Percentiles rank a stretch among this genome's conserved stretches.
Conservation (phyloP, 73 alveolate species). For the Stentor roeselii region DNA sequence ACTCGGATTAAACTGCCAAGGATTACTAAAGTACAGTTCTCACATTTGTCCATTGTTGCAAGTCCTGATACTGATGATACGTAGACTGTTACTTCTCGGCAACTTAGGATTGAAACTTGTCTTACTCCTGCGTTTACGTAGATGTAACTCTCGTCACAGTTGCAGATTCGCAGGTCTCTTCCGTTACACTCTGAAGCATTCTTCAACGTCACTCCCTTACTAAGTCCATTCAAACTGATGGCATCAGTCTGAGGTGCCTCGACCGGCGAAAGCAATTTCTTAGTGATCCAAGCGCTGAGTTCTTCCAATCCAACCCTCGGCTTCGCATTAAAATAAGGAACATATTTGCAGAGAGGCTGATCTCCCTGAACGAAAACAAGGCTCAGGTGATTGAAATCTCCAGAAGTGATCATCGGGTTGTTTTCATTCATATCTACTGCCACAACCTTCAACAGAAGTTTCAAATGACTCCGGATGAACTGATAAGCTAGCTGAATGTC, state of each 20-base stretch:
- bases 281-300: slow-evolving; percentile 46
- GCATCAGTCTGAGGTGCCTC: slow-evolving; percentile 49
- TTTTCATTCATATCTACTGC: not conserved
- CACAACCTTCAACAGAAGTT: slow-evolving; percentile 1
- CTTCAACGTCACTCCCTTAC: slow-evolving; percentile 81
- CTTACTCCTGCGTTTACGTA: slow-evolving; percentile 76
- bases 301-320: slow-evolving; percentile 60
- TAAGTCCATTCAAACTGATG: slow-evolving; percentile 52
- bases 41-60: slow-evolving; percentile 85
- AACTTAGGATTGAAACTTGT: slow-evolving; percentile 53
- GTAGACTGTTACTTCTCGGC: slow-evolving; percentile 76
- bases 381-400: not conserved
- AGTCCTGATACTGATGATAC: slow-evolving; percentile 76
- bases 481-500: slow-evolving; percentile 20
- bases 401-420: not conserved
- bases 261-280: slow-evolving; percentile 33
- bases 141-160: slow-evolving; percentile 85
- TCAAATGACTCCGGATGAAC: slow-evolving; percentile 1
- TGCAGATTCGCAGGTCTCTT: slow-evolving; percentile 65
- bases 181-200: slow-evolving; percentile 54
- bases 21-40: slow-evolving; percentile 61
- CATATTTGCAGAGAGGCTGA: slow-evolving; percentile 33
- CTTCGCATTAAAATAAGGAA: slow-evolving; percentile 58
- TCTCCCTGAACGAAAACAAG: slow-evolving; percentile 1
- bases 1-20: slow-evolving; percentile 74